These are phyloP conservation scores for Rhizomucor miehei DNA, from an alignment of 371 early-diverging fungal genomes.

Conservation along the genomic window DNA sequence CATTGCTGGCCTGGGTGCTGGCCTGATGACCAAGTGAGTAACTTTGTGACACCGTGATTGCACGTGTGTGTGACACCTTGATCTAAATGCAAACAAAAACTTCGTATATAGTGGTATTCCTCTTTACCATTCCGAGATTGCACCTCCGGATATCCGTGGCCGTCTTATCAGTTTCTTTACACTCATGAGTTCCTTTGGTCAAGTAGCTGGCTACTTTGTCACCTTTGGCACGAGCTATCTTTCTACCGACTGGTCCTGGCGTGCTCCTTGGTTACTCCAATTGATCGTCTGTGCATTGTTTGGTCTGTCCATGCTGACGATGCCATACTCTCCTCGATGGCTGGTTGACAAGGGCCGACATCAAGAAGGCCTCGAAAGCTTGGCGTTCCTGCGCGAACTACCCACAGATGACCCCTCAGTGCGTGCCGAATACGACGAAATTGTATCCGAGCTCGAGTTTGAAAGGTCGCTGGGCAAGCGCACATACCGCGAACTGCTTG, in stretches of 20 bases:
- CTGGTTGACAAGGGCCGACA: constrained; percentile 43
- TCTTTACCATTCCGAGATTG: constrained; percentile 52
- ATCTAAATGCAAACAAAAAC: too few relatives aligned
- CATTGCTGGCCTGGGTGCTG: constrained; percentile 42
- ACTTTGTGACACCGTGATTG: neutral
- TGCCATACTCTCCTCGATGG: constrained; percentile 62
- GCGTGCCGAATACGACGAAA: constrained; percentile 22
- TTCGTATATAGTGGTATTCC: constrained; percentile 10
- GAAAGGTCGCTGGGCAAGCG: constrained; percentile 40
- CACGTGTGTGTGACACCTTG: neutral
- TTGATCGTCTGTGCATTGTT: constrained; percentile 13
- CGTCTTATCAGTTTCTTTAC: constrained; percentile 43
- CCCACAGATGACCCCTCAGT: constrained; percentile 38
- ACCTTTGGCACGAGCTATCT: constrained; percentile 47
- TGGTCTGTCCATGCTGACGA: constrained; percentile 36
- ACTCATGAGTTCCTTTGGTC: constrained; percentile 34
- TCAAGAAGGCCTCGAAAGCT: constrained; percentile 41
- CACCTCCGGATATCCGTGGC: constrained; percentile 68
- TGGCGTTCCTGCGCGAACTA: constrained; percentile 43
- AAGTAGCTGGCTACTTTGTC: constrained; percentile 45
- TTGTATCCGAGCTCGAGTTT: constrained; percentile 34
- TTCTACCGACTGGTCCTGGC: constrained; percentile 38
- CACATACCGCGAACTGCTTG: constrained; percentile 38
- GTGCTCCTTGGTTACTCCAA: constrained; percentile 37
- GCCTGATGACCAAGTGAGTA: constrained; percentile 24